Percentiles rank a stretch among this genome's conserved stretches.
These are phyloP conservation scores for Geotrichum reessii DNA, from an alignment of 1,139 yeast genomes.

Conservation along the genomic window DNA sequence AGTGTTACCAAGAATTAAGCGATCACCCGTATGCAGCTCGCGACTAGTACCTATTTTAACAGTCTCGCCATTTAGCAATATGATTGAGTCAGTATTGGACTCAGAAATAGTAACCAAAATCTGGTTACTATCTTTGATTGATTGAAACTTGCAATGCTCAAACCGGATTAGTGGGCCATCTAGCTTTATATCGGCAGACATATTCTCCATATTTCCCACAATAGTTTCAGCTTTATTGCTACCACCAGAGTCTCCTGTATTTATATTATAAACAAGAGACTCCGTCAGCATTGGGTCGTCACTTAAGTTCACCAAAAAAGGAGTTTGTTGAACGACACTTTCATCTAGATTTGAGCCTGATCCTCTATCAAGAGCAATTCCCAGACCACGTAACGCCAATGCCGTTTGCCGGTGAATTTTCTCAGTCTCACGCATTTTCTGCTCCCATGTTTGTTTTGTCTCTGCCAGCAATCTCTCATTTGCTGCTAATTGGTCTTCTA, in stretches of 20 bases:
- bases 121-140: conserved; percentile 18
- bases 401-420: conserved; percentile 27
- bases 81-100: conserved; percentile 20
- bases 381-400: conserved; percentile 29
- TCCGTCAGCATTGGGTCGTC: conserved; percentile 31
- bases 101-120: conserved; percentile 22
- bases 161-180: conserved; percentile 24
- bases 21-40: conserved; percentile 26
- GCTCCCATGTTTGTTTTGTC: conserved; percentile 31
- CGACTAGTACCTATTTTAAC: conserved; percentile 16
- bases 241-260: conserved; percentile 21
- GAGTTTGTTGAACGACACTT: conserved; percentile 22
- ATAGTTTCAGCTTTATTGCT: conserved; percentile 16
- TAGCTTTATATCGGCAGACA: conserved; percentile 25
- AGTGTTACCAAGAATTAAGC: conserved; percentile 27
- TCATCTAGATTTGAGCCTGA: conserved; percentile 20
- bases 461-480: conserved; percentile 30
- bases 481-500: conserved; percentile 25
- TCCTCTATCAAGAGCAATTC: conserved; percentile 20
- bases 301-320: conserved; percentile 31
- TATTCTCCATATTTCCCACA: conserved; percentile 25
- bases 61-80: conserved; percentile 27
- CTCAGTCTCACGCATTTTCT: conserved; percentile 25
- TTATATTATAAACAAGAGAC: conserved; percentile 30
- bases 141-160: conserved; percentile 27